These are phyloP conservation scores for Neonectria faginata DNA, from an alignment of 2,329 filamentous ascomycete genomes.

Conservation along the genomic window DNA sequence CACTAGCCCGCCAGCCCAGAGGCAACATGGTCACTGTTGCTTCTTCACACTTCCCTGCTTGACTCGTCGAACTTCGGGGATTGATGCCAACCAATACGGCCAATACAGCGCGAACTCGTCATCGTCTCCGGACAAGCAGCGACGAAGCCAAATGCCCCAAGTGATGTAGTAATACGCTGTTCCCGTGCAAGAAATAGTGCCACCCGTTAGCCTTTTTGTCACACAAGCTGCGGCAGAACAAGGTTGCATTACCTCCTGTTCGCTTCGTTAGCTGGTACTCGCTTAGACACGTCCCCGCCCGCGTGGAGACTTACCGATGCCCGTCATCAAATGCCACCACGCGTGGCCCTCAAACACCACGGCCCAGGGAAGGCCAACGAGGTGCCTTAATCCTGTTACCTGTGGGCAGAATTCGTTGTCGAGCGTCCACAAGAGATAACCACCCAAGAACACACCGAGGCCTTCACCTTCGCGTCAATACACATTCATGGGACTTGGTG, in stretches of 20 bases:
- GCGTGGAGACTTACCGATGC: conserved; percentile 64
- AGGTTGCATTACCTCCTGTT: conserved; percentile 35
- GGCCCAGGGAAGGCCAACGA: conserved; percentile 82
- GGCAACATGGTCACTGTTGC: conserved; percentile 22
- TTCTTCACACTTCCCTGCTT: conserved; percentile 44
- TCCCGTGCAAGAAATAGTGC: background rate
- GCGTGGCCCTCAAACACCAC: conserved; percentile 71
- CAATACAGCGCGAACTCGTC: conserved; percentile 78
- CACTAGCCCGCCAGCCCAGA: conserved; percentile 3
- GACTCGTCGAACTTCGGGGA: conserved; percentile 60
- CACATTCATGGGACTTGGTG: background rate
- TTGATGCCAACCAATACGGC: conserved; percentile 69
- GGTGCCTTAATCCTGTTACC: conserved; percentile 73
- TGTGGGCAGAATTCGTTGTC: conserved; percentile 81
- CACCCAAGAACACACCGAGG: conserved; percentile 76
- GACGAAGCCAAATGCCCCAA: conserved; percentile 85
- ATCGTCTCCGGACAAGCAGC: conserved; percentile 78
- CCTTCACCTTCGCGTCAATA: conserved; percentile 29
- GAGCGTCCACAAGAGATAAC: conserved; percentile 81
- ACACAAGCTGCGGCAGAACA: background rate
- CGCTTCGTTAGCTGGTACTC: conserved; percentile 16
- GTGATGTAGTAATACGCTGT: conserved; percentile 83
- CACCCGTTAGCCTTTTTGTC: conserved; percentile 30
- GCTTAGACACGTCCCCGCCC: background rate
- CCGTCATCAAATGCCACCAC: conserved; percentile 83